Evolutionary conservation across 352 stramenopile species (phyloP).

Genomic region (Phytopythium montanum): DNA sequence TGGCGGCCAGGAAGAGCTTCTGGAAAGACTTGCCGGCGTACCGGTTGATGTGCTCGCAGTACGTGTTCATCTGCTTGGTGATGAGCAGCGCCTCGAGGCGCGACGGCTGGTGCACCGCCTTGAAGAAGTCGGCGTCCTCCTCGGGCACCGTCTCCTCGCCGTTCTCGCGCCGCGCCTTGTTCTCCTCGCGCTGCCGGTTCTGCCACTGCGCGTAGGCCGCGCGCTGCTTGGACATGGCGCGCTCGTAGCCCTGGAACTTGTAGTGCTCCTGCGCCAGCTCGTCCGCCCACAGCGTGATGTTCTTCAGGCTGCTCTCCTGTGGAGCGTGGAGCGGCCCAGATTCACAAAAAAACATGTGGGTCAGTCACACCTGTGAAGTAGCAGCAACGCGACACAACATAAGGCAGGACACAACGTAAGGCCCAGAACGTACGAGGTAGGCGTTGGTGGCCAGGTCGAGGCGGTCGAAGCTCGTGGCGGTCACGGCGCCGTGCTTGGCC

Average conservation of each 20-base stretch:
- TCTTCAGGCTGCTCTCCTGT: slow-evolving; percentile 97
- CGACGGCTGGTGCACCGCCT: slow-evolving; percentile 84
- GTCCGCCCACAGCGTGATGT: slow-evolving; percentile 96
- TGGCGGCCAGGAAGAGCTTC: slow-evolving; percentile 89
- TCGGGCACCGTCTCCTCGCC: slow-evolving; percentile 74
- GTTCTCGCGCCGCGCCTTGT: slow-evolving; percentile 80
- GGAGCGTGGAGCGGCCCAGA: too few species aligned
- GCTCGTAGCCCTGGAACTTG: slow-evolving; percentile 91
- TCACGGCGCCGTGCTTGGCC: slow-evolving; percentile 50
- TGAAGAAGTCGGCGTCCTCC: slow-evolving; percentile 85
- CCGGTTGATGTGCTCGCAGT: slow-evolving; percentile 91
- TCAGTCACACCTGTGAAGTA: too few species aligned
- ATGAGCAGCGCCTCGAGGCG: slow-evolving; percentile 87
- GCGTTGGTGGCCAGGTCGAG: slow-evolving; percentile 95
- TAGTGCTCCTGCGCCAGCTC: slow-evolving; percentile 95
- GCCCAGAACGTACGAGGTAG: slow-evolving; percentile 63
- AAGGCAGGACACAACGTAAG: too few species aligned
- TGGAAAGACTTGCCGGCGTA: slow-evolving; percentile 90
- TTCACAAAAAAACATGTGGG: too few species aligned
- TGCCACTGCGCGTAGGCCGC: slow-evolving; percentile 84
- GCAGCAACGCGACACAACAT: too few species aligned
- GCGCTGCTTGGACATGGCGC: slow-evolving; percentile 83
- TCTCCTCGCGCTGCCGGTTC: slow-evolving; percentile 85
- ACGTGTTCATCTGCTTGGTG: slow-evolving; percentile 92
- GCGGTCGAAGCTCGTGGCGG: slow-evolving; percentile 90